Evolutionary conservation across 2,329 filamentous ascomycete species (phyloP), one percentile per base, ranked within the genome.

Genomic region (Penicillium sp.): DNA sequence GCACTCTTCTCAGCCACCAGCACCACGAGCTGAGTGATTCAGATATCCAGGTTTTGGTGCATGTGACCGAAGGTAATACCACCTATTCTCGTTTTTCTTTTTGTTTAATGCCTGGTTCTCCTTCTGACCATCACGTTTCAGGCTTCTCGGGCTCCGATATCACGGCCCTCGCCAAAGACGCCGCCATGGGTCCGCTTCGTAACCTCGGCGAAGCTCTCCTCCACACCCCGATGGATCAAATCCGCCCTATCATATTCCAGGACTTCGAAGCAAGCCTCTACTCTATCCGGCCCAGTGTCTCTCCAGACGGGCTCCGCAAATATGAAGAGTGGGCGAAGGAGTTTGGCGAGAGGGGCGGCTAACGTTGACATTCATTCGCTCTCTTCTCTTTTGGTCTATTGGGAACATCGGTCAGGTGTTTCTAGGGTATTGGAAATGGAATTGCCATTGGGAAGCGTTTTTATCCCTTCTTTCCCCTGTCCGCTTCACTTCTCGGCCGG

Each of bases 121-220:
- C 11, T 31, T n/a, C n/a, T n/a, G n/a, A 27, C 11, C 25, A 6
- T 4, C 11, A 6, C 11, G 4, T 6, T 13, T 14, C 51, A 96
- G 90, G 89, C n/a, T 98, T 95, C 69, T 96, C 89, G 7, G 93
- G 93, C 30, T 95, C 89, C 2, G 93, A 98, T 59, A 95, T 98
- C 51, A 97, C 93, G 15, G 90, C 93, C 1, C 74, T 98, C 7
- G 93, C 93, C 6, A 98, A 98, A 68, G 93, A 98, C 62, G 93
- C 93, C 7, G 93, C 93, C 2, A 98, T 98, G 93, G 91, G 93
- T 0, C 93, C 93, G 0, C 72, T 98, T 9, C 80, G 93, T 20
- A 91, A 88, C 37, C 73, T 97, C 2, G 93, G 93, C 17, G 93
- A 97, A 63, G 87, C 86, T 27, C 71, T 98, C 19, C 74, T 98